Base-by-base conservation (phyloP, 2,329 filamentous ascomycete species). In the Fusarium sp. region DNA sequence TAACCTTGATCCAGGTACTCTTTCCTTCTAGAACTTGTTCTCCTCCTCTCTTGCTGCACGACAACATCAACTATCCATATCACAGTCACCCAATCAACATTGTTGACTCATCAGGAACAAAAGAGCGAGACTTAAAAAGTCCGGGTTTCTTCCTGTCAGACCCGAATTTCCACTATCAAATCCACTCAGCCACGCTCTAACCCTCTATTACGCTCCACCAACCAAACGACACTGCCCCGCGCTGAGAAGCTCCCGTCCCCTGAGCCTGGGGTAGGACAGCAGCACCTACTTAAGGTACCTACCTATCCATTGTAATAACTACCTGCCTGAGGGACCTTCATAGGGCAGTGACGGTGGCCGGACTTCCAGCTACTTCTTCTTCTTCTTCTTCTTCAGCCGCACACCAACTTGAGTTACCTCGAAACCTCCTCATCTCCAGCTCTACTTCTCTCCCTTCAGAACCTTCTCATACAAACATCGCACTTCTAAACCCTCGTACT, bases 201-300 rank as follows among this genome's bases (percentile, higher is more conserved):
- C 38, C 54, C 41, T 57, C 50, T 46, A 52, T 55, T 57, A 34
- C 57, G 45, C 55, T 70, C 67, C 67, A 70, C 67, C 41, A 49
- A 50, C 67, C 58, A 67, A 60, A 65, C 47, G 51, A 70, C 67
- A 70, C 67, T 68, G 67, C 63, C 67, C 67, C 67, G 57, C 67
- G 67, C 62, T 52, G 57, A 55, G 33, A 45, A 31, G 45, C 42
- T 50, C 61, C 59, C 61, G 47, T 51, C 61, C 59, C 61, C 61
- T 64, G 59, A 45, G 57, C 36, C 57, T 57, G 57, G 56, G 57
- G 59, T 61, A 41, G 20, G 36, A 52, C 45, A 42, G 53, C 37
- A 36, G 33, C 33, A 51, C 47, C 28, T 23, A 23, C 23, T 4
- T 23, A n/a, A n/a, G n/a, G n/a, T n/a, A 23, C 23, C 23, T 23